phyloP scores from a whole-genome alignment of 768 basidiomycete species.

The Boletus sp. region DNA sequence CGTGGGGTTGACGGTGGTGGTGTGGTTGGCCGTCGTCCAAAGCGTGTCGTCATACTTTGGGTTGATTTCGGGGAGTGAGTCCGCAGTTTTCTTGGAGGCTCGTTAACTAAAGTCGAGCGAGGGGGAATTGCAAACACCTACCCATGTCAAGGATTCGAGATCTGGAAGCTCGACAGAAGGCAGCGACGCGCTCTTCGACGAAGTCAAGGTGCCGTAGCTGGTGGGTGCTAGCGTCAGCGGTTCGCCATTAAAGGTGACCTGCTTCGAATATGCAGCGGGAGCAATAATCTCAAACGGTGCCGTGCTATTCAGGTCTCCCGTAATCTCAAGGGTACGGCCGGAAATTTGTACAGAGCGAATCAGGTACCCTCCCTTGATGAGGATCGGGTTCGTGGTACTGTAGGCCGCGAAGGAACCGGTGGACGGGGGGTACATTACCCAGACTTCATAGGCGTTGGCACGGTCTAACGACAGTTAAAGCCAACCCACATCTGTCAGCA shows the following conservation, averaged over 20 bases:
- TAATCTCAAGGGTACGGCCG: constrained; percentile 39
- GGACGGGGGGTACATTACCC: constrained; percentile 44
- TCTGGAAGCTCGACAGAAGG: constrained; percentile 19
- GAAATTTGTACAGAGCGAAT: constrained; percentile 39
- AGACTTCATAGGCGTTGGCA: constrained; percentile 49
- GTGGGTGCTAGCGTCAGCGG: constrained; percentile 36
- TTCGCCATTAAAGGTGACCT: constrained; percentile 44
- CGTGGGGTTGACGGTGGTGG: constrained; percentile 42
- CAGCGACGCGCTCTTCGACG: constrained; percentile 11
- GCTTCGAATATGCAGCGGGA: constrained; percentile 37
- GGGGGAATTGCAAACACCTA: not conserved
- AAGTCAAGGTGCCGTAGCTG: constrained; percentile 41
- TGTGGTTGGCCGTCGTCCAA: constrained; percentile 45
- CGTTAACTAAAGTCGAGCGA: constrained; percentile 1
- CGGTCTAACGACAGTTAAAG: constrained; percentile 37
- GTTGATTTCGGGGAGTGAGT: constrained; percentile 38
- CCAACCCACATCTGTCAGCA: not conserved
- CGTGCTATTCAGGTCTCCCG: constrained; percentile 45
- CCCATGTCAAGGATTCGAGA: constrained; percentile 23
- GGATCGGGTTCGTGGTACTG: constrained; percentile 42
- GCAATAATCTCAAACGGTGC: constrained; percentile 47
- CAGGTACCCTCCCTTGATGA: constrained; percentile 50
- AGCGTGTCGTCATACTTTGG: constrained; percentile 39
- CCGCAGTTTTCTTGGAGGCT: constrained; percentile 19
- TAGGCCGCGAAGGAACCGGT: constrained; percentile 34